phyloP scores from a whole-genome alignment of 2,329 filamentous ascomycete genomes.

The Balansia obtecta region DNA sequence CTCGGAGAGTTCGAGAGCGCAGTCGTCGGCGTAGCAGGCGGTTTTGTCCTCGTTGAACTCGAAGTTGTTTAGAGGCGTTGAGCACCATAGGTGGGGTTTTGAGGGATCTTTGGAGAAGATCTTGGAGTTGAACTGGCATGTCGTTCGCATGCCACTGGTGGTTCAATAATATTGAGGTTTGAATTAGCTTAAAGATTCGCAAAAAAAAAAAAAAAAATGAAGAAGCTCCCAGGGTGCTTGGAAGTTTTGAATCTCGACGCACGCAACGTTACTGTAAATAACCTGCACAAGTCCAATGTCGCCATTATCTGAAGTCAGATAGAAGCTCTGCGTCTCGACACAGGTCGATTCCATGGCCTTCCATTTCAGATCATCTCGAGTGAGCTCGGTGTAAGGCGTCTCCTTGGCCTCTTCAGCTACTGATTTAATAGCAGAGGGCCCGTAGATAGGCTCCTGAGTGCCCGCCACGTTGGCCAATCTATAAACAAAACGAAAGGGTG shows the following conservation, averaged over 20 bases:
- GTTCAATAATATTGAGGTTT: neutral
- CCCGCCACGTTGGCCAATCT: slow-evolving; percentile 73
- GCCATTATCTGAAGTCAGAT: slow-evolving; percentile 70
- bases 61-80: slow-evolving; percentile 64
- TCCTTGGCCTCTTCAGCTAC: slow-evolving; percentile 70
- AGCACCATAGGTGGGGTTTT: slow-evolving; percentile 71
- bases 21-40: slow-evolving; percentile 76
- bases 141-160: slow-evolving; percentile 71
- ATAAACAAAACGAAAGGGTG: slow-evolving; percentile 8
- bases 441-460: slow-evolving; percentile 93
- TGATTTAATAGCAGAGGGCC: slow-evolving; percentile 72
- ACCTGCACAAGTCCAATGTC: slow-evolving; percentile 71
- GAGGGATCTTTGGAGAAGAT: slow-evolving; percentile 66
- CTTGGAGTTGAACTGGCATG: slow-evolving; percentile 89
- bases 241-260: slow-evolving; percentile 23
- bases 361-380: slow-evolving; percentile 74
- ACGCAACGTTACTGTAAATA: slow-evolving; percentile 97
- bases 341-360: slow-evolving; percentile 65
- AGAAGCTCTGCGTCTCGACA: slow-evolving; percentile 94
- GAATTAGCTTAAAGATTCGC: neutral
- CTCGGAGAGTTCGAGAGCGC: slow-evolving; percentile 73
- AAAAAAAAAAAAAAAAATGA: slow-evolving; percentile 2
- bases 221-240: neutral
- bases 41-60: slow-evolving; percentile 76
- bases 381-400: slow-evolving; percentile 69